Conservation (phyloP, 1,139 yeast genomes). For the Sugiyamaella japonica region DNA sequence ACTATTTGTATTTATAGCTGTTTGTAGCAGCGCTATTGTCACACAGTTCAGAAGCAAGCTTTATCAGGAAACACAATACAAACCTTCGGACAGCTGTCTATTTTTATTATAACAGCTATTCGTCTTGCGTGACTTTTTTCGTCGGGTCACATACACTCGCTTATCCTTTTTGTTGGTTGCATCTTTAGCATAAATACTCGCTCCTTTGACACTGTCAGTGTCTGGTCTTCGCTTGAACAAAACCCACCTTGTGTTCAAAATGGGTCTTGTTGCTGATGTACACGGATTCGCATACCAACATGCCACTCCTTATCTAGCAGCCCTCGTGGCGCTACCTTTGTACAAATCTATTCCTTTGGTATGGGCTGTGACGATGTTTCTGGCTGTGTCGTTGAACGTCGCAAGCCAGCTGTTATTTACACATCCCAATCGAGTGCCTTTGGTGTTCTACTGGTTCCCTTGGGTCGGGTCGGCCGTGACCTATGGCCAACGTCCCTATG, state of each 20-base stretch:
- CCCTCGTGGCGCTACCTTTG: slow-evolving; percentile 29
- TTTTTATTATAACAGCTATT: too few relatives aligned
- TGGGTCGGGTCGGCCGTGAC: slow-evolving; percentile 91
- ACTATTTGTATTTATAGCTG: too few relatives aligned
- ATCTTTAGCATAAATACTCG: not conserved
- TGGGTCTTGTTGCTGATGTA: slow-evolving; percentile 21
- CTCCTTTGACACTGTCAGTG: not conserved
- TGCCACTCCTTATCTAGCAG: slow-evolving; percentile 11
- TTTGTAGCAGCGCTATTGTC: too few relatives aligned
- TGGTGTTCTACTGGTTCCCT: slow-evolving; percentile 91
- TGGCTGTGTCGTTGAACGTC: slow-evolving; percentile 55
- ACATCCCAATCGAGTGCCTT: slow-evolving; percentile 62
- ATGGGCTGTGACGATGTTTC: slow-evolving; percentile 34
- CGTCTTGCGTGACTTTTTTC: not conserved
- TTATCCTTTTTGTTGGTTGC: not conserved
- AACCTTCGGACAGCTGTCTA: not conserved
- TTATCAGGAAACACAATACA: too few relatives aligned
- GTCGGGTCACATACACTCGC: not conserved
- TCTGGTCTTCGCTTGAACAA: not conserved
- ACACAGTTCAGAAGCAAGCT: too few relatives aligned
- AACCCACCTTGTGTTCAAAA: not conserved
- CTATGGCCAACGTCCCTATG: slow-evolving; percentile 92
- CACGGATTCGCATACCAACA: slow-evolving; percentile 10
- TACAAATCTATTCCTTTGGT: slow-evolving; percentile 34
- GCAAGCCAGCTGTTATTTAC: slow-evolving; percentile 67